Percentiles rank a stretch among this genome's conserved stretches.
phyloP scores from a whole-genome alignment of 352 stramenopile species.

The Pythium phragmitis region DNA sequence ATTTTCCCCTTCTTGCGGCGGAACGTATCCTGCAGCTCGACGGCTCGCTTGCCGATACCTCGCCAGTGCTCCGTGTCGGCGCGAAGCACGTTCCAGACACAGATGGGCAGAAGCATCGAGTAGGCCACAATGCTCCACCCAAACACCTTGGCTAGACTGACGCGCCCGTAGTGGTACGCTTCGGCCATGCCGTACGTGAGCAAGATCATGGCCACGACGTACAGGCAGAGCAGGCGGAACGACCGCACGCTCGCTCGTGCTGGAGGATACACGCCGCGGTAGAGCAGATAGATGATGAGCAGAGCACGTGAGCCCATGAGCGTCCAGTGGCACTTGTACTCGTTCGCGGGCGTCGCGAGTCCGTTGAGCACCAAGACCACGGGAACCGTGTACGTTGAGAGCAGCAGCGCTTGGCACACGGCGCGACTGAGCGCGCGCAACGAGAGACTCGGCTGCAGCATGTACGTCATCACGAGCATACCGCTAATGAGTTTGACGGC shows the following conservation, averaged over 20 bases:
- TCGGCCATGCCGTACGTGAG: conserved; percentile 21
- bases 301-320: conserved; percentile 9
- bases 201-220: conserved; percentile 25
- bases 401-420: conserved; percentile 30
- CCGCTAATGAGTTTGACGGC: conserved; percentile 45
- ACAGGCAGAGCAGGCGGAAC: conserved; percentile 22
- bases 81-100: conserved; percentile 31
- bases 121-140: conserved; percentile 30
- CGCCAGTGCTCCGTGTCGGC: conserved; percentile 39
- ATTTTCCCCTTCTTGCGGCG: conserved; percentile 32
- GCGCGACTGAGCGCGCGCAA: conserved; percentile 37
- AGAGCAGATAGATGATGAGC: conserved; percentile 23
- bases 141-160: conserved; percentile 20
- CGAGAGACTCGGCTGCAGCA: conserved; percentile 56
- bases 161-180: conserved; percentile 18
- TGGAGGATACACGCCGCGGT: conserved; percentile 19
- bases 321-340: conserved; percentile 13
- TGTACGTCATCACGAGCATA: conserved; percentile 45
- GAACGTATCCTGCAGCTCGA: conserved; percentile 31
- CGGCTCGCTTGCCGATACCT: conserved; percentile 28
- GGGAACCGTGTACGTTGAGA: conserved; percentile 37
- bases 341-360: conserved; percentile 10
- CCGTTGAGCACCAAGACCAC: conserved; percentile 22
- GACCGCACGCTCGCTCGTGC: conserved; percentile 13
- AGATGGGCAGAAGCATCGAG: conserved; percentile 27